phyloP scores from a whole-genome alignment of 495 filamentous ascomycete genomes.

The Gamarada debralockiae region DNA sequence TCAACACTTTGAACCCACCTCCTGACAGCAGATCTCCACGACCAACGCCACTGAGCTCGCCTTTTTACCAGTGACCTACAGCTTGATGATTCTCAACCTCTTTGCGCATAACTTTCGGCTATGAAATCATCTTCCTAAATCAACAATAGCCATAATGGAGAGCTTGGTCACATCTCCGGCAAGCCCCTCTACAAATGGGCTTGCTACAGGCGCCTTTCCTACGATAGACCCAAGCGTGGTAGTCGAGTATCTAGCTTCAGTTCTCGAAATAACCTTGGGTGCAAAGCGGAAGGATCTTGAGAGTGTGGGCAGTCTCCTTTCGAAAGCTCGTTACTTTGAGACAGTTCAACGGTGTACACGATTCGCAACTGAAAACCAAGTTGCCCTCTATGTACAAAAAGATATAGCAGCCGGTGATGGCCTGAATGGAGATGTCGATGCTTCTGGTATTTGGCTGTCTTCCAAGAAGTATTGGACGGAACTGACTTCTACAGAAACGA shows the following conservation, averaged over 20 bases:
- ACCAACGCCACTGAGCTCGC: constrained; percentile 13
- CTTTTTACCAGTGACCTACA: constrained; percentile 1
- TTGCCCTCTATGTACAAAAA: constrained; percentile 86
- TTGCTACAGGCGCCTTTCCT: constrained; percentile 35
- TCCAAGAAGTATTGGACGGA: background rate
- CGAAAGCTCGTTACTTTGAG: constrained; percentile 61
- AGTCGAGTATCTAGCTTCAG: constrained; percentile 72
- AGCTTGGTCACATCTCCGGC: constrained; percentile 36
- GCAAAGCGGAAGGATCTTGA: constrained; percentile 78
- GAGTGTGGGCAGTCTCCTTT: constrained; percentile 75
- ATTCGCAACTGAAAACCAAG: constrained; percentile 83
- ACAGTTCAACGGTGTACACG: constrained; percentile 83
- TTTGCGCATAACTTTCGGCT: constrained; percentile 4
- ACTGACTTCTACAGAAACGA: constrained; percentile 14
- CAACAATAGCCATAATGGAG: constrained; percentile 38
- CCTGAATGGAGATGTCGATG: constrained; percentile 44
- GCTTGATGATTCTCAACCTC: constrained; percentile 9
- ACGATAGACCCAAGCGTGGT: constrained; percentile 48
- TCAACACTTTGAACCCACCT: too few relatives aligned
- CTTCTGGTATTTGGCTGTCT: constrained; percentile 31
- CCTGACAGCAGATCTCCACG: background rate
- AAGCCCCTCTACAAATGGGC: constrained; percentile 38
- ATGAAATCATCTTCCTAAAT: constrained; percentile 16
- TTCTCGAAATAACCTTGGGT: constrained; percentile 82
- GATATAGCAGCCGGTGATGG: constrained; percentile 59